Evolutionary conservation across 2,329 filamentous ascomycete genomes (phyloP).

Genomic region (Cladosporium austrohemisphaericum): DNA sequence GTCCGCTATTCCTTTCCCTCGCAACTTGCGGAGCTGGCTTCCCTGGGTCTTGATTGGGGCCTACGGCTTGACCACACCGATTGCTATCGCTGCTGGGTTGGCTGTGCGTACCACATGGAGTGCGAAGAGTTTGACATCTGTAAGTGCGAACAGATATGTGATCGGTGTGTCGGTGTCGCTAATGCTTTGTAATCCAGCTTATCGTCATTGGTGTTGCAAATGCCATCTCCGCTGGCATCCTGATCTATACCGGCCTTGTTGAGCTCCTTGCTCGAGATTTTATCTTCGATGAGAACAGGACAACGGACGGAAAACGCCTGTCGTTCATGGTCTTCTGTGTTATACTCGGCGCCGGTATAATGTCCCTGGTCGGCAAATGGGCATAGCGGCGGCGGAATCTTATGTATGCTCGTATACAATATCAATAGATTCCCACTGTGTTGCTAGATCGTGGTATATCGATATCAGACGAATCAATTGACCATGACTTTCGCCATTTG

Average conservation of each 20-base stretch:
- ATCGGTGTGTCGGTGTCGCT: conserved; percentile 37
- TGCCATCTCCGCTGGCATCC: conserved; percentile 70
- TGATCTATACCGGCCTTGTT: conserved; percentile 45
- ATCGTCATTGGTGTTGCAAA: conserved; percentile 88
- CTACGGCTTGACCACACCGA: conserved; percentile 76
- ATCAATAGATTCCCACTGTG: too few relatives aligned
- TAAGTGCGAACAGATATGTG: too few relatives aligned
- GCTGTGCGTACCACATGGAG: conserved; percentile 65
- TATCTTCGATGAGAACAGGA: conserved; percentile 47
- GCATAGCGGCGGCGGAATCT: too few relatives aligned
- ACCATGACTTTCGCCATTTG: too few relatives aligned
- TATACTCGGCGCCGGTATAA: conserved; percentile 71
- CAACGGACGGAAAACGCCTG: conserved; percentile 69
- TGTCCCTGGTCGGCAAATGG: conserved; percentile 83
- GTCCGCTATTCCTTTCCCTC: conserved; percentile 72
- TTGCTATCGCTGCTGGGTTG: conserved; percentile 79
- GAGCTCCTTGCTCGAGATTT: conserved; percentile 49
- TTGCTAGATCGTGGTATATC: too few relatives aligned
- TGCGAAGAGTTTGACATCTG: conserved; percentile 56
- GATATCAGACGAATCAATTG: too few relatives aligned
- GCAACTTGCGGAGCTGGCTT: conserved; percentile 60
- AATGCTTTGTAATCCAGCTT: too few relatives aligned
- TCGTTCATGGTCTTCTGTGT: conserved; percentile 87
- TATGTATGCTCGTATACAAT: too few relatives aligned
- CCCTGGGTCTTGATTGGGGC: conserved; percentile 68